A percentile compares a stretch with the other conserved stretches of the same genome.
phyloP scores from a whole-genome alignment of 208 protist species.

The Leishmania turanica region DNA sequence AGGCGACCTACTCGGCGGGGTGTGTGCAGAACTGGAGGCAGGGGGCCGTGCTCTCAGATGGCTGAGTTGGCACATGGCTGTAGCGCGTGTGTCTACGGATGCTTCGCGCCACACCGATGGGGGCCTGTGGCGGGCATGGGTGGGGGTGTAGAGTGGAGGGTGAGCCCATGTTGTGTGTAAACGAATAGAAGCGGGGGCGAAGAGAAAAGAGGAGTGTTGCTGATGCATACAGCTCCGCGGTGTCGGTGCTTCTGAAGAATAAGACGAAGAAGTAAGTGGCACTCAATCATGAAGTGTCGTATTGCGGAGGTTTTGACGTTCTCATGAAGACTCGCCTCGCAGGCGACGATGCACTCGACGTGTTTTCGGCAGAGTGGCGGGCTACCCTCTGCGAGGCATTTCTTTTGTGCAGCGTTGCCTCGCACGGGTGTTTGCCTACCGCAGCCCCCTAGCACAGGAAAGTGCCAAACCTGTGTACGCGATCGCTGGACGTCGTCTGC shows the following conservation, averaged over 20 bases:
- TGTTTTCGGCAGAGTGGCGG: background rate
- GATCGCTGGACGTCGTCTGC: background rate
- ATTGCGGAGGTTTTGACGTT: background rate
- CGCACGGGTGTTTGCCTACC: background rate
- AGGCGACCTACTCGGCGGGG: background rate
- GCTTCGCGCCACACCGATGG: too few relatives aligned
- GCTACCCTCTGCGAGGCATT: background rate
- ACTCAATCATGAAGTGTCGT: background rate
- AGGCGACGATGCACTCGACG: background rate
- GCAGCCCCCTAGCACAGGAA: background rate
- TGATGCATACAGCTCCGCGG: background rate
- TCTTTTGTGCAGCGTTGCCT: background rate
- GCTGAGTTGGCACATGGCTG: too few relatives aligned
- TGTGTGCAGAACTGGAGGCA: too few relatives aligned
- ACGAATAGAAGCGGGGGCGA: background rate
- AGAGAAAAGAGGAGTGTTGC: background rate
- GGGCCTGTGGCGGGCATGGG: too few relatives aligned
- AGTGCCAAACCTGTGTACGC: background rate
- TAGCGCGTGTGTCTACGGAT: too few relatives aligned
- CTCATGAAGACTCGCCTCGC: background rate
- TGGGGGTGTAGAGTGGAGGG: background rate
- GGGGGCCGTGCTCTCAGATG: too few relatives aligned
- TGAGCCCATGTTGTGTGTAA: background rate
- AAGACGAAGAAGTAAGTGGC: background rate
- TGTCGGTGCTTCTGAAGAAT: background rate